Evolutionary conservation across 1,139 yeast genomes (phyloP), one percentile per base, ranked within the genome.

Genomic region (Hemisphaericaspora lyxosophila): DNA sequence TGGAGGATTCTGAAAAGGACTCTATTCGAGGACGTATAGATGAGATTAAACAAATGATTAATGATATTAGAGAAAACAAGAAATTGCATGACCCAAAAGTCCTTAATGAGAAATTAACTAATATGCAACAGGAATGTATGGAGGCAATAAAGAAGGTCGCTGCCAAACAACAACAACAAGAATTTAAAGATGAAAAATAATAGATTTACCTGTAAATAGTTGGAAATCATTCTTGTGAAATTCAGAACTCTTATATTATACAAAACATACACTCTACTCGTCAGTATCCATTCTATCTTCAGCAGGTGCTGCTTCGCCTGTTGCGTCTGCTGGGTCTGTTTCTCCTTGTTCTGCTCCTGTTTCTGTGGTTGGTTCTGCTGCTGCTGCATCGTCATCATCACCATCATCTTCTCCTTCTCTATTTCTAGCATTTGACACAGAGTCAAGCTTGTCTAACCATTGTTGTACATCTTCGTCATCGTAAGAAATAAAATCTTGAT

Each of bases 381-480:
- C 70, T 26, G 25, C 33, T 12, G 38, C 39, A 28, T 60, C 64
- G 5, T 54, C 63, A 16, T 60, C 67, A 14, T 64, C 64, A 7
- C 58, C 67, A 12, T 57, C 72, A 33, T 62, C 70, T n/a, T 62
- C 74, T 11, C 63, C 69, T 27, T 59, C 73, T 48, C 64, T 64
- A 45, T 62, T 67, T 58, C 82, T 66, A 20, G 72, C 67, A 48
- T 78, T 78, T 4, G 80, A 67, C 8, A 76, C 79, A 4, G 82
- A 71, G 50, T 80, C 88, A 47, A 83, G 71, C 51, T 75, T 75
- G 50, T 81, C 87, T 46, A 83, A 72, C 89, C 89, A 83, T 49
- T 78, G 85, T 54, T 83, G 82, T 24, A 90, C 96, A 19, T 78
- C 81, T 40, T 87, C 96, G 49, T 89, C 95, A 49, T 92, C 97